A percentile compares a stretch with the other conserved stretches of the same genome.
Evolutionary conservation across 179 eudicot genomes (phyloP).

Genomic region (Spinacia oleracea): DNA sequence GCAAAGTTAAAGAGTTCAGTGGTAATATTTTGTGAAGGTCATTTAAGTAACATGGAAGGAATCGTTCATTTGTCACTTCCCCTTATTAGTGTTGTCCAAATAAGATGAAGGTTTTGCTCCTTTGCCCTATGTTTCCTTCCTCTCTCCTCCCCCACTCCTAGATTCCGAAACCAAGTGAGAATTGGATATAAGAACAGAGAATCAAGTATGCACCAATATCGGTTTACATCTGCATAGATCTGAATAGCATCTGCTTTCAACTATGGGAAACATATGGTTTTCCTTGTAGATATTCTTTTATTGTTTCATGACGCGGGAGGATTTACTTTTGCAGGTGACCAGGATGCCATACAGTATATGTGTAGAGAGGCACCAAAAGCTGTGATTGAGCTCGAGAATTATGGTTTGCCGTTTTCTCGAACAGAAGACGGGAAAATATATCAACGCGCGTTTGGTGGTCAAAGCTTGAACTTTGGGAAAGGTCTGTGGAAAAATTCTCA

Average conservation of each 20-base stretch:
- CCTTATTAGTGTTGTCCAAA: not conserved
- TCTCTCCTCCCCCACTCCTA: not conserved
- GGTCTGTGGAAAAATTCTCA: conserved; percentile 40
- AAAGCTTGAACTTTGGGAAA: conserved; percentile 95
- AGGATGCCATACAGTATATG: conserved; percentile 99
- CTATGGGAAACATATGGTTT: not conserved
- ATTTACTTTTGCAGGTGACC: conserved; percentile 65
- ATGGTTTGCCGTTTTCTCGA: conserved; percentile 96
- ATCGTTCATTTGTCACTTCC: not conserved
- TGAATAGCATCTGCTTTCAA: not conserved
- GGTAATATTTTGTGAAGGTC: not conserved
- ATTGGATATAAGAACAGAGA: not conserved
- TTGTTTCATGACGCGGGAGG: not conserved
- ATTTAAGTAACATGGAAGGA: not conserved
- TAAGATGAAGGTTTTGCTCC: not conserved
- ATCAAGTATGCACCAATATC: not conserved
- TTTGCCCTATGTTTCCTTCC: not conserved
- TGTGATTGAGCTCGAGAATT: conserved; percentile 98
- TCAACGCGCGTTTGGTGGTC: conserved; percentile 99
- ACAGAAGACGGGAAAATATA: conserved; percentile 99
- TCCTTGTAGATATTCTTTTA: not conserved
- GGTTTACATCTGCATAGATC: not conserved
- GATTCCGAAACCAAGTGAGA: not conserved
- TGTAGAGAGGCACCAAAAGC: conserved; percentile 99
- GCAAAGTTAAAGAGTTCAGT: not conserved